Evolutionary conservation across 495 filamentous ascomycete species (phyloP), one percentile per base, ranked within the genome.

Genomic region (Xylaria longipes): DNA sequence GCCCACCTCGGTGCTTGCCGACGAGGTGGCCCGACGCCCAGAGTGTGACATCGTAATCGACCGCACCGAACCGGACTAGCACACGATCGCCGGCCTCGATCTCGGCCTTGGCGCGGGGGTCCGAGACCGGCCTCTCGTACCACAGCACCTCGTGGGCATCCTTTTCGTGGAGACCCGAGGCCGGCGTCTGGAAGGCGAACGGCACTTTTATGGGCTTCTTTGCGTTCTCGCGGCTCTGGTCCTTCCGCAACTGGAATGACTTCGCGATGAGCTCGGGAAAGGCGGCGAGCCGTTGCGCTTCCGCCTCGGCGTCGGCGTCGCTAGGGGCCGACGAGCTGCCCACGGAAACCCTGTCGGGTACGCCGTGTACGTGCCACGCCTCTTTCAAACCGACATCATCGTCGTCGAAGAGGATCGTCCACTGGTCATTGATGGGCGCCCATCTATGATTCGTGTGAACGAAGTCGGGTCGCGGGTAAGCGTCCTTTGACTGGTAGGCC

Each of bases 11-110:
- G 52, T 91, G 83, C 64, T 84, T 82, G n/a, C 78, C 84, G 14
- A 84, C 84, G 39, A 86, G 75, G 64, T 84, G 71, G 0, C 87
- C 86, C 70, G 88, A 85, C 69, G 89, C 80, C 75, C 86, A 91
- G 7, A 90, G 80, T 0, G 86, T 88, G 8, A 87, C 87, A 50
- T 89, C 84, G 75, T 91, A 89, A 68, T 91, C 89, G 11, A 91
- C 87, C 0, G 89, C 89, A 25, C 84, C 89, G 67, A 91, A 91
- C 35, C 89, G 84, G 11, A 88, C 81, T 6, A 90, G 74, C 1
- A 89, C 80, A 1, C 79, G 78, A 48, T 82, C 73, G 9, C 76
- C 76, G n/a, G 73, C 74, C 3, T 82, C 77, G 17, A 72, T 62
- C 82, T 76, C 73, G 33, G 68, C 78, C 41, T 73, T 63, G 41